phyloP scores from a whole-genome alignment of 192 early-diverging fungal species.

The Dissophora ornata region DNA sequence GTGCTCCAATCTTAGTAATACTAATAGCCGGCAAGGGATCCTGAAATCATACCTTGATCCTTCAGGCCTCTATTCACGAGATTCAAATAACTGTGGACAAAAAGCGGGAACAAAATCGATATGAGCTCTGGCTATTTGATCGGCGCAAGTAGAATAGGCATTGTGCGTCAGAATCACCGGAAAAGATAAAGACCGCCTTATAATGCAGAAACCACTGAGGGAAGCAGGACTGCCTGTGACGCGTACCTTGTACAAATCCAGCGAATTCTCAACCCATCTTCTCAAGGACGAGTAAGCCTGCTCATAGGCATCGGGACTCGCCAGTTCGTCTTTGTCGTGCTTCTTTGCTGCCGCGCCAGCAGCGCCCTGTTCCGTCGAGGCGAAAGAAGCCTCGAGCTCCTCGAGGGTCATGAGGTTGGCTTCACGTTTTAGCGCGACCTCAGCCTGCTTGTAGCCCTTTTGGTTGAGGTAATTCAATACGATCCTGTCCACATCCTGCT shows the following conservation, averaged over 20 bases:
- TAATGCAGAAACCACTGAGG: no score
- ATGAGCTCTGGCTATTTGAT: constrained; percentile 81
- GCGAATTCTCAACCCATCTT: constrained; percentile 92
- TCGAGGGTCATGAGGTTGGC: constrained; percentile 61
- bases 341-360: background rate
- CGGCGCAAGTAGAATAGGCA: constrained; percentile 2
- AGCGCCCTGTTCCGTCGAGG: constrained; percentile 1
- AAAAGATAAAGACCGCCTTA: no score
- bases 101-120: constrained; percentile 88
- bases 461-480: constrained; percentile 74
- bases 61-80: constrained; percentile 69
- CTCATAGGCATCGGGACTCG: constrained; percentile 85
- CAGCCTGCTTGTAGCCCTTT: constrained; percentile 77
- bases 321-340: constrained; percentile 67
- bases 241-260: constrained; percentile 91
- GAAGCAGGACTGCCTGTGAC: no score
- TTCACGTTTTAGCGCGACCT: constrained; percentile 71
- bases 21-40: no score
- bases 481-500: constrained; percentile 66
- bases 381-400: constrained; percentile 50
- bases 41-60: constrained; percentile 58
- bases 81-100: constrained; percentile 92
- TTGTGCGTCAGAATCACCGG: background rate
- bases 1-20: no score
- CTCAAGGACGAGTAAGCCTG: constrained; percentile 81